These are phyloP conservation scores for Aspergillus steynii DNA, from an alignment of 495 filamentous ascomycete species.

Conservation along the genomic window DNA sequence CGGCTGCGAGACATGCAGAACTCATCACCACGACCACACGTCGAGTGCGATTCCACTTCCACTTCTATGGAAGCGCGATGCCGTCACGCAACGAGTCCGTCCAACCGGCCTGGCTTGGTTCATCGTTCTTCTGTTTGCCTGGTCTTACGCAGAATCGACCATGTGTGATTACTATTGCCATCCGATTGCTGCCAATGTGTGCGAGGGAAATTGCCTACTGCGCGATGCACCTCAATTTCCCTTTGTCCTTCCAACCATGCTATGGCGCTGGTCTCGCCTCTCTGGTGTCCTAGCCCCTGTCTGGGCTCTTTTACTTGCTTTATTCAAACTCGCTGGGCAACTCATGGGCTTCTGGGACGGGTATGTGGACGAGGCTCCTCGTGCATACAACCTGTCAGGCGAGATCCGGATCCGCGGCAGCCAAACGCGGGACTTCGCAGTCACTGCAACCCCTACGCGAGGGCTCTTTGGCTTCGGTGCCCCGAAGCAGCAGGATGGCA, in stretches of 20 bases:
- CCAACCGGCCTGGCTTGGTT: conserved; percentile 60
- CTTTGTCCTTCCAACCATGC: conserved; percentile 47
- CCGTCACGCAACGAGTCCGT: conserved; percentile 39
- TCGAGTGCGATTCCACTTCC: conserved; percentile 57
- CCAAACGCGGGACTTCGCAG: conserved; percentile 18
- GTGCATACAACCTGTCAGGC: conserved; percentile 28
- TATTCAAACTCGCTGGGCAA: conserved; percentile 36
- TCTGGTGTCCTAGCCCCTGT: conserved; percentile 33
- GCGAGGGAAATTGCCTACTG: conserved; percentile 46
- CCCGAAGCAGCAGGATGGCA: conserved; percentile 6
- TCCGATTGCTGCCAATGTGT: conserved; percentile 47
- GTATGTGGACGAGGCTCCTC: conserved; percentile 39
- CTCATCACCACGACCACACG: conserved; percentile 25
- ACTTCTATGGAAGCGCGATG: conserved; percentile 52
- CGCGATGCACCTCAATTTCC: conserved; percentile 49
- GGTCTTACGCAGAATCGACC: conserved; percentile 59
- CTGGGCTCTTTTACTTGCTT: conserved; percentile 32
- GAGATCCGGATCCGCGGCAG: conserved; percentile 40
- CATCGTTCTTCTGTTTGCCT: conserved; percentile 46
- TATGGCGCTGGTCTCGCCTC: conserved; percentile 47
- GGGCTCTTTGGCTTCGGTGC: conserved; percentile 18
- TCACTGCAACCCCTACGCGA: conserved; percentile 12
- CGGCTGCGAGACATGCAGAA: conserved; percentile 31
- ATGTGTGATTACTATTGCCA: conserved; percentile 66
- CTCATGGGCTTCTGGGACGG: conserved; percentile 46